Percentiles rank a stretch among this genome's conserved stretches.
Conservation (phyloP, 768 basidiomycete genomes). For the Boletus pseudopeckii region DNA sequence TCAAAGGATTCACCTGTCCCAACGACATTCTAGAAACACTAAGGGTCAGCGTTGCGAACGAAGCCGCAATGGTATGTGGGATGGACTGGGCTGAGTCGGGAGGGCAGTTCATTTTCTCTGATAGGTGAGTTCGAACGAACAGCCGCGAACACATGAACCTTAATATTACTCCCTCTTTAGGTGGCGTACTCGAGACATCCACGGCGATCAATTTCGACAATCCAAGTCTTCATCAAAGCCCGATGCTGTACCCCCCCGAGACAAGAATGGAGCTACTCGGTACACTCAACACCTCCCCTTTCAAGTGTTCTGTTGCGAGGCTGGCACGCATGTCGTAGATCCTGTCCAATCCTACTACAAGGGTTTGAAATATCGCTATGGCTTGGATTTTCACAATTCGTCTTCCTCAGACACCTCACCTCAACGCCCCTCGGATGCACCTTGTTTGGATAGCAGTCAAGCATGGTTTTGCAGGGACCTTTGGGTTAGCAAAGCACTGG, state of each 20-base stretch:
- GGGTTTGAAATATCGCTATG: conserved; percentile 81
- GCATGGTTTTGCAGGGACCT: conserved; percentile 98
- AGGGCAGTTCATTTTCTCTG: conserved; percentile 97
- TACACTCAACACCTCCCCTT: conserved; percentile 94
- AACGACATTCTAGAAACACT: conserved; percentile 97
- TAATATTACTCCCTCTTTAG: conserved; percentile 35
- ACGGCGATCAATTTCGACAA: conserved; percentile 96
- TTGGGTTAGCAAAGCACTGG: conserved; percentile 86
- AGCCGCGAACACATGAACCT: not conserved
- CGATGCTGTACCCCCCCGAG: conserved; percentile 90
- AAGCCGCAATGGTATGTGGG: conserved; percentile 98
- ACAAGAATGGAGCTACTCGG: conserved; percentile 72
- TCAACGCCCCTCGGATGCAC: conserved; percentile 68
- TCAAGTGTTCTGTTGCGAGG: conserved; percentile 98
- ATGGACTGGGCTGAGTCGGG: conserved; percentile 99
- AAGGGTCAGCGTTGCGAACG: conserved; percentile 83
- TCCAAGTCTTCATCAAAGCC: conserved; percentile 90
- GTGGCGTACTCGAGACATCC: conserved; percentile 97
- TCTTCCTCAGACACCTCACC: conserved; percentile 54
- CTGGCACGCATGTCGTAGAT: conserved; percentile 95
- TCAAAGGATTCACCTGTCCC: conserved; percentile 98
- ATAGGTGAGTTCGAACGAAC: conserved; percentile 55
- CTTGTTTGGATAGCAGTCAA: conserved; percentile 93
- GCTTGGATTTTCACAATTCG: conserved; percentile 77
- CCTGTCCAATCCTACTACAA: conserved; percentile 95